These are phyloP conservation scores for Spergularia azorica DNA, from an alignment of 179 eudicot genomes.

Conservation along the genomic window DNA sequence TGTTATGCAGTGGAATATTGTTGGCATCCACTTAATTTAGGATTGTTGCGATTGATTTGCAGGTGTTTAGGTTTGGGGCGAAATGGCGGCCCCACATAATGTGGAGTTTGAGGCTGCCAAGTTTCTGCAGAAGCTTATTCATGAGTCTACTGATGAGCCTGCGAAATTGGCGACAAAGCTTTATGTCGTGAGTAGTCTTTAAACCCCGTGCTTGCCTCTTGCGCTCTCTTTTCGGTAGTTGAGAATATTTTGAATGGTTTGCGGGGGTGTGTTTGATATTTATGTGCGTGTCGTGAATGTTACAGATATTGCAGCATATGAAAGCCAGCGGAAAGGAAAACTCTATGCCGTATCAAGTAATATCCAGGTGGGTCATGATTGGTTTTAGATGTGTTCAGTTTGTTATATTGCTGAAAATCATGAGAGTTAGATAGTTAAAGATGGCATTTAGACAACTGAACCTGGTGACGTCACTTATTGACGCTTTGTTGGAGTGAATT, in stretches of 20 bases:
- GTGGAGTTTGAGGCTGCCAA: conserved; percentile 97
- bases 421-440: background rate
- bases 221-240: background rate
- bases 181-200: conserved; percentile 60
- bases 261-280: background rate
- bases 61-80: conserved; percentile 7
- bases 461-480: background rate
- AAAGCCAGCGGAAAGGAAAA: conserved; percentile 93
- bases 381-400: background rate
- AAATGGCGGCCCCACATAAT: conserved; percentile 70
- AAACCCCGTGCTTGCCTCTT: background rate
- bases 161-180: conserved; percentile 91
- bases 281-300: background rate
- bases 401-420: background rate
- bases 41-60: background rate
- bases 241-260: background rate
- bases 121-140: conserved; percentile 95
- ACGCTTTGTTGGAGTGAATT: background rate
- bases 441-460: background rate
- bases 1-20: background rate
- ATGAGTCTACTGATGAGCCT: conserved; percentile 94
- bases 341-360: conserved; percentile 96
- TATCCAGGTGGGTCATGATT: conserved; percentile 65
- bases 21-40: background rate
- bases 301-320: conserved; percentile 96